Evolutionary conservation across 768 basidiomycete species (phyloP).

Genomic region (Tylopilus felleus): DNA sequence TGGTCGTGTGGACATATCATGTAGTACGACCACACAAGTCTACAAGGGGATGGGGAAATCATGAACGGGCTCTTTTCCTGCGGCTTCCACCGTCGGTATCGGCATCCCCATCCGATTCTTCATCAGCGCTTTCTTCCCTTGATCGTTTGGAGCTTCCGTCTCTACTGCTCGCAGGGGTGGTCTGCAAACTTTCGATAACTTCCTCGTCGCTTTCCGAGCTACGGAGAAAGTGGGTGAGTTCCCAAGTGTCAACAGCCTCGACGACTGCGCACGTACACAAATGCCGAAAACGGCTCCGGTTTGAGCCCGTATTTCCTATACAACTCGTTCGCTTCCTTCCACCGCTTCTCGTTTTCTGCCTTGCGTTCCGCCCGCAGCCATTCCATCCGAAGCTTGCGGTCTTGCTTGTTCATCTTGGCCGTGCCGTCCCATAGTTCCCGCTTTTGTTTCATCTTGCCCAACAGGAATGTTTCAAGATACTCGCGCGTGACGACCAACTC

Average conservation of each 20-base stretch:
- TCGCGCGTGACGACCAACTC: conserved; percentile 24
- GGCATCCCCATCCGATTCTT: background rate
- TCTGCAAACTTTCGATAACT: conserved; percentile 22
- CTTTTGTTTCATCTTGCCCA: conserved; percentile 32
- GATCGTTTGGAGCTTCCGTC: conserved; percentile 15
- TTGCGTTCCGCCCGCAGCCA: conserved; percentile 25
- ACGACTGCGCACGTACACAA: conserved; percentile 18
- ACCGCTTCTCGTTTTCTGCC: conserved; percentile 16
- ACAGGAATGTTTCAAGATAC: conserved; percentile 21
- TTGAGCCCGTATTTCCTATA: conserved; percentile 5
- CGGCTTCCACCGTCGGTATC: background rate
- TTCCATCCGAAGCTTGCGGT: conserved; percentile 23
- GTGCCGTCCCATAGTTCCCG: conserved; percentile 34
- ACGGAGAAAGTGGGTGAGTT: background rate
- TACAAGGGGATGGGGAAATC: background rate
- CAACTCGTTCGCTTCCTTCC: conserved; percentile 16
- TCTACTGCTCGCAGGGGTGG: conserved; percentile 21
- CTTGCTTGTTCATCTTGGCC: conserved; percentile 19
- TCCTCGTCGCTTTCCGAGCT: conserved; percentile 28
- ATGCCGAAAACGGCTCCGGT: conserved; percentile 20
- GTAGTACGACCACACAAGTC: background rate
- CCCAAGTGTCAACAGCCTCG: background rate
- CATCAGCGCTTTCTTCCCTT: conserved; percentile 7
- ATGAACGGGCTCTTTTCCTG: conserved; percentile 17
- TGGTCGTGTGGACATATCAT: background rate